phyloP scores from a whole-genome alignment of 106 monocot genomes.

The Phalaenopsis aphrodite region DNA sequence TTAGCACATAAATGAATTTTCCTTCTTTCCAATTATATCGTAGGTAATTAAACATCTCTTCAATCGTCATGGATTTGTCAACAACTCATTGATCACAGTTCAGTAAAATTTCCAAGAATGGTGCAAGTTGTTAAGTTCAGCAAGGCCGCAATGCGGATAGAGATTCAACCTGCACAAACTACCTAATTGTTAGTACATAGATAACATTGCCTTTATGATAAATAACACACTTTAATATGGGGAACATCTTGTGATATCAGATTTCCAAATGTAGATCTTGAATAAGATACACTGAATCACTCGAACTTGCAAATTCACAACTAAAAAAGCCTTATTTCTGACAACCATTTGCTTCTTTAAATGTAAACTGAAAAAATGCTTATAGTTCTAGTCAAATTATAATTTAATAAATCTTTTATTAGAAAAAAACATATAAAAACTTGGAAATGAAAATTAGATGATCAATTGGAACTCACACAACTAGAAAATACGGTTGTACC shows the following conservation, averaged over 20 bases:
- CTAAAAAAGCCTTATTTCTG: not conserved
- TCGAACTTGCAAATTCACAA: not conserved
- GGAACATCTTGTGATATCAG: too few relatives aligned
- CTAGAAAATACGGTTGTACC: too few relatives aligned
- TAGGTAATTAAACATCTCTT: not conserved
- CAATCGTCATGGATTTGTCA: not conserved
- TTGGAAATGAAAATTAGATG: too few relatives aligned
- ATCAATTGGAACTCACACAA: too few relatives aligned
- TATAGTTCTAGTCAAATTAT: too few relatives aligned
- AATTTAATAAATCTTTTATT: too few relatives aligned
- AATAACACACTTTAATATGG: not conserved
- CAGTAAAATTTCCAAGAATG: not conserved
- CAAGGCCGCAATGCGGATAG: not conserved
- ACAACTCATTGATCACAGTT: not conserved
- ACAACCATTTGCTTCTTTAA: too few relatives aligned
- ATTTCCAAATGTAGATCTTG: not conserved
- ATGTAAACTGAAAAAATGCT: too few relatives aligned
- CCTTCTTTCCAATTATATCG: constrained; percentile 4
- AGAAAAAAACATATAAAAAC: too few relatives aligned
- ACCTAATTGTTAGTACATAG: not conserved
- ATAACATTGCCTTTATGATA: not conserved
- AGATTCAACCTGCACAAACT: not conserved
- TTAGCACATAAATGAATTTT: not conserved
- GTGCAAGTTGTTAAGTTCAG: not conserved
- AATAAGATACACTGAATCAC: not conserved